Base-by-base conservation (phyloP, 192 early-diverging fungal species). In the Thoreauomyces humboldtii region DNA sequence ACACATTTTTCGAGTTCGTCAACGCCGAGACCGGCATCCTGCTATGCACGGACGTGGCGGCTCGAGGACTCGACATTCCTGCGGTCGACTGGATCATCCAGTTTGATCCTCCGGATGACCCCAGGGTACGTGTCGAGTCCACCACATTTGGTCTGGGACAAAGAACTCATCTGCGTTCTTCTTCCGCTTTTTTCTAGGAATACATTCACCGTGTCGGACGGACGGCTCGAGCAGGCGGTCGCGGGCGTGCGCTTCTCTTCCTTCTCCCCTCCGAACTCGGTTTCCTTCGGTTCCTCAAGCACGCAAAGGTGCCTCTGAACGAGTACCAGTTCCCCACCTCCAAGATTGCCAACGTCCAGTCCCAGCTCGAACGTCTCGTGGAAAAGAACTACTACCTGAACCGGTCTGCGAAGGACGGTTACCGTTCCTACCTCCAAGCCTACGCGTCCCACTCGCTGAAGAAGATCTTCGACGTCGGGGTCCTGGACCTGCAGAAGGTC, bases 81-180 rank as follows among this genome's bases (percentile, higher is more conserved):
- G 85, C 91, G 5, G 96, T 99, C 9, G 95, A 98, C 72, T 99
- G 94, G 95, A 99, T 99, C 71, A 90, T 99, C 57, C 96, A 99
- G 77, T 99, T 90, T 73, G 97, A 99, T 73, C 95, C 97, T 17
- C 97, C 97, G 69, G 95, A 98, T 91, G 97, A 99, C 81, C 94
- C 95, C 65, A 90, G 94, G 72, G 76, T 77, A 54, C 19, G 69
- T 25, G 51, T 25, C 42, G 52, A 48, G 9, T 12, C 25, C 29
- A 19, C 52, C 29, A 41, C 35, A n/a, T n/a, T n/a, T n/a, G n/a
- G n/a, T n/a, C n/a, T n/a, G n/a, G n/a, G n/a, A n/a, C n/a, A n/a
- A n/a, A n/a, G n/a, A n/a, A n/a, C n/a, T n/a, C n/a, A n/a, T n/a
- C n/a, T n/a, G n/a, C n/a, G n/a, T n/a, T n/a, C n/a, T n/a, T n/a